Percentiles rank a stretch among this genome's conserved stretches.
These are phyloP conservation scores for Dendrothele bispora DNA, from an alignment of 768 basidiomycete genomes.

Conservation along the genomic window DNA sequence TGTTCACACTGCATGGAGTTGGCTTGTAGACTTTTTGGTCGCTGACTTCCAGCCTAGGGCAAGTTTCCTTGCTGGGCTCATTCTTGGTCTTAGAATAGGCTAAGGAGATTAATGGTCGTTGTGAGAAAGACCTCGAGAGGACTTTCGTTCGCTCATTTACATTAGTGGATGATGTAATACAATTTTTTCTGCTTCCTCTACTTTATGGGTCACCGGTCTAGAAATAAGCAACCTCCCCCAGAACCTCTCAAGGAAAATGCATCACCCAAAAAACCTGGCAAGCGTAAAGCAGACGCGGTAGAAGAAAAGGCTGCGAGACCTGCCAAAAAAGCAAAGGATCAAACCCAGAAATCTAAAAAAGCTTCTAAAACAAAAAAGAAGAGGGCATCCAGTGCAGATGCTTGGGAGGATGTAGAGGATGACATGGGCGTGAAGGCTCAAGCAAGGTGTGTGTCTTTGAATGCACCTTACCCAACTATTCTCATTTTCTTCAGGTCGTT, in stretches of 20 bases:
- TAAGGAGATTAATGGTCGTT: conserved; percentile 29
- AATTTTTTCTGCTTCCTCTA: conserved; percentile 11
- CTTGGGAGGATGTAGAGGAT: conserved; percentile 66
- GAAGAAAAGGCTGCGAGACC: conserved; percentile 37
- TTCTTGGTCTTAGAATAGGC: conserved; percentile 79
- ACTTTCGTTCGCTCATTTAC: no score
- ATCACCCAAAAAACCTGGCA: conserved; percentile 62
- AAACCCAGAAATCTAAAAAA: conserved; percentile 25
- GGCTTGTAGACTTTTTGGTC: conserved; percentile 78
- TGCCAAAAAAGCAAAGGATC: conserved; percentile 50
- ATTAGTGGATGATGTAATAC: no score
- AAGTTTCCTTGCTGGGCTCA: conserved; percentile 82
- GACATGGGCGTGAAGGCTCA: conserved; percentile 42
- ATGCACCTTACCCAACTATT: neutral
- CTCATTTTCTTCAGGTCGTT: conserved; percentile 32
- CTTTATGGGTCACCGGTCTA: conserved; percentile 80
- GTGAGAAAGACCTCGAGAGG: neutral
- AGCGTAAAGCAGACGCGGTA: conserved; percentile 62
- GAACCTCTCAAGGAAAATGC: conserved; percentile 46
- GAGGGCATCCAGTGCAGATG: conserved; percentile 43
- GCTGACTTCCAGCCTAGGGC: conserved; percentile 93
- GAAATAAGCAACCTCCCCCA: conserved; percentile 80
- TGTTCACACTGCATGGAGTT: conserved; percentile 61
- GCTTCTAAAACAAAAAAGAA: conserved; percentile 28
- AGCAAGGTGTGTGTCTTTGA: conserved; percentile 30